Conservation (phyloP, 176 grass and related monocot genomes). For the Cenchrus americanus region DNA sequence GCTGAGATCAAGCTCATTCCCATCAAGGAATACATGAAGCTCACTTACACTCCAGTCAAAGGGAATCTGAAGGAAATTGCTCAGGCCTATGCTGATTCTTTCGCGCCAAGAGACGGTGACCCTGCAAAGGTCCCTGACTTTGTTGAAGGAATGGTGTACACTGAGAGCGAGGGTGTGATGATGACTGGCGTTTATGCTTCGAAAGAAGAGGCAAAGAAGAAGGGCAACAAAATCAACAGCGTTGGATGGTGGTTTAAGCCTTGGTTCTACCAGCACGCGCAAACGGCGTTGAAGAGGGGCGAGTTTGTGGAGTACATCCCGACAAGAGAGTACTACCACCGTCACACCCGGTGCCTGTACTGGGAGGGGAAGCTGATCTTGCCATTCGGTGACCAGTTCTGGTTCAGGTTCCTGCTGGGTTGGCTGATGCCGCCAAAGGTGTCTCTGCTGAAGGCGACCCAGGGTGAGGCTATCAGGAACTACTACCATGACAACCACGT, state of each 20-base stretch:
- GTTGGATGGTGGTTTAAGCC: slow-evolving; percentile 96
- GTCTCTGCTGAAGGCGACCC: slow-evolving; percentile 93
- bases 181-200: slow-evolving; percentile 96
- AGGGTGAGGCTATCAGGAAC: slow-evolving; percentile 87
- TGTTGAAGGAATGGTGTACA: slow-evolving; percentile 90
- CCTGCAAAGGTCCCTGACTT: slow-evolving; percentile 89
- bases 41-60: slow-evolving; percentile 66
- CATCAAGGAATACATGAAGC: slow-evolving; percentile 92
- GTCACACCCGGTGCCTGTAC: slow-evolving; percentile 89
- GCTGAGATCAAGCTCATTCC: slow-evolving; percentile 93
- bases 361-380: slow-evolving; percentile 98
- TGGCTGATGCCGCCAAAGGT: slow-evolving; percentile 99
- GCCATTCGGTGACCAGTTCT: slow-evolving; percentile 90
- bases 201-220: slow-evolving; percentile 93
- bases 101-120: slow-evolving; percentile 80
- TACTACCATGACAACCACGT: slow-evolving; percentile 98
- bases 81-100: slow-evolving; percentile 74
- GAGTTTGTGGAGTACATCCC: slow-evolving; percentile 98
- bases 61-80: slow-evolving; percentile 69
- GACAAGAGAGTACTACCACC: slow-evolving; percentile 89
- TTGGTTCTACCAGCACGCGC: slow-evolving; percentile 97
- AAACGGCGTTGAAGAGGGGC: slow-evolving; percentile 75
- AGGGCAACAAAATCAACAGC: slow-evolving; percentile 87
- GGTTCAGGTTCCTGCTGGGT: slow-evolving; percentile 84
- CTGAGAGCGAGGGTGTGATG: slow-evolving; percentile 68